Evolutionary conservation across 208 protist species (phyloP), one percentile per base, ranked within the genome.

Genomic region (Crithidia fasciculata): DNA sequence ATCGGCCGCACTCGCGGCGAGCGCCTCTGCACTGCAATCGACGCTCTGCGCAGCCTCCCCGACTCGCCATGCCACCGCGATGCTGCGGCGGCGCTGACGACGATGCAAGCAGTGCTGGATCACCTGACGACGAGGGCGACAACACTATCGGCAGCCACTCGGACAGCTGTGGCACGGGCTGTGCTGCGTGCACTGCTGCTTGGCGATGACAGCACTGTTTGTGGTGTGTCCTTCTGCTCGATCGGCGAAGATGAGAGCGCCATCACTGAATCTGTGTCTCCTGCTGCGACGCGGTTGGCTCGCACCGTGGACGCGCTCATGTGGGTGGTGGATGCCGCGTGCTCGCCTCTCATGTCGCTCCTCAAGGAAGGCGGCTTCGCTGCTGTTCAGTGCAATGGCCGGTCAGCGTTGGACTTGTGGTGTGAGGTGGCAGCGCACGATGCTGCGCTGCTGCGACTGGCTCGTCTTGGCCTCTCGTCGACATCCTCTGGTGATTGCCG

Each of bases 241-340:
- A 28, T 28, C 28, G 1, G 28, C 28, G 28, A 28, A 28, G 28
- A 28, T 28, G 28, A 28, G 28, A 28, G 28, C 28, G 28, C 28
- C 28, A 28, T 28, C 28, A 28, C 28, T 28, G 28, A 28, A 28
- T 28, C 28, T 28, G 28, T 28, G 28, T 28, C 28, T 28, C 28
- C 28, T 18, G 50, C 50, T 5, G 16, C 16, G 8, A 5, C 4
- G 10, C 19, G n/a, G n/a, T 19, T 54, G 50, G 47, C 57, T 2
- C 69, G 60, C 18, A 53, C 40, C n/a, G 3, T 74, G 59, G 56
- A 74, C 5, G 44, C 47, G 13, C 2, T 67, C 7, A 2, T 45
- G 59, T 67, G 59, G 59, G 69, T 60, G 16, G 69, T 74, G 49
- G 50, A 65, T 45, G 43, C 50, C 59, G 59, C 45, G 6, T 74